A percentile compares a stretch with the other conserved stretches of the same genome.
Evolutionary conservation across 169 alveolate species (phyloP).

Genomic region (Miamiensis avidus): DNA sequence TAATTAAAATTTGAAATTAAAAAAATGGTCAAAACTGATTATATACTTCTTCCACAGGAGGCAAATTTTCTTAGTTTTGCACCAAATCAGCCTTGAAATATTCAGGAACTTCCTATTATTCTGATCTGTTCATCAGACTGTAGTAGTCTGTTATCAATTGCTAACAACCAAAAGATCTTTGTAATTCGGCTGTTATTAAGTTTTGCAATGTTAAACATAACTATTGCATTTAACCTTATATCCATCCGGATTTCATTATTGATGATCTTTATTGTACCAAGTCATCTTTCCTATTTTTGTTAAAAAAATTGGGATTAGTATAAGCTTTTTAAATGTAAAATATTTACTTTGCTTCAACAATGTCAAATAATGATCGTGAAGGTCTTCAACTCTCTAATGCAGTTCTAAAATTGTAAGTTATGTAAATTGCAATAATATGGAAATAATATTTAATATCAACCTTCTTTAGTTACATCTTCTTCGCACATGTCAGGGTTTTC

Average conservation of each 20-base stretch:
- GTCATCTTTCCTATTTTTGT: constrained; percentile 48
- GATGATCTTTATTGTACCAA: constrained; percentile 65
- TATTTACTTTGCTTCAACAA: constrained; percentile 59
- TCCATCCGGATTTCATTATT: constrained; percentile 74
- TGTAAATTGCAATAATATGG: too few species aligned
- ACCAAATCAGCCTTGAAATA: constrained; percentile 56
- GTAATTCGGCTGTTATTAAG: constrained; percentile 62
- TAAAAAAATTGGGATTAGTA: too few species aligned
- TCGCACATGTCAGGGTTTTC: constrained; percentile 77
- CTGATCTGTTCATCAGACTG: constrained; percentile 59
- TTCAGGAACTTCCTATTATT: constrained; percentile 59
- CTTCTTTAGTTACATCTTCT: constrained; percentile 81
- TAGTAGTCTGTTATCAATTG: constrained; percentile 69
- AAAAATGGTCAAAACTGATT: not conserved
- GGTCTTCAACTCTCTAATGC: constrained; percentile 67
- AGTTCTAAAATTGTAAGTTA: too few species aligned
- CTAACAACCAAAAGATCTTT: constrained; percentile 56
- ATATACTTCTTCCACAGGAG: constrained; percentile 62
- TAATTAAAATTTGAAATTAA: too few species aligned
- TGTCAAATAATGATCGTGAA: constrained; percentile 71
- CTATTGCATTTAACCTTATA: constrained; percentile 67
- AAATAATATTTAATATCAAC: too few species aligned
- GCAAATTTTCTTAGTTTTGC: constrained; percentile 56
- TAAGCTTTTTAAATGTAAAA: too few species aligned
- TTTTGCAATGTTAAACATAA: constrained; percentile 49